Evolutionary conservation across 2,329 filamentous ascomycete genomes (phyloP), one percentile per base, ranked within the genome.

Genomic region (Fusarium sp.): DNA sequence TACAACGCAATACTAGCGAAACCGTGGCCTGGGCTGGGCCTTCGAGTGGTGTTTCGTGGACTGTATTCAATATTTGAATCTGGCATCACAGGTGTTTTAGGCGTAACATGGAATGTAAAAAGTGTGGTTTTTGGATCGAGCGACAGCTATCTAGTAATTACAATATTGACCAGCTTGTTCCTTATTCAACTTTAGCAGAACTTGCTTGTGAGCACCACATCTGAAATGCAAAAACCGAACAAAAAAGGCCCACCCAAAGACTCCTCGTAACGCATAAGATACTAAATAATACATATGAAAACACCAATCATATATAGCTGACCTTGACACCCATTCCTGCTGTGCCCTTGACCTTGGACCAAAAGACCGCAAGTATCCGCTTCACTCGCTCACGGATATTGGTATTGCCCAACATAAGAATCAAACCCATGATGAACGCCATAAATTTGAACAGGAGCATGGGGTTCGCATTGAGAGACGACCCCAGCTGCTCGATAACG

Each of bases 241-340:
- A 38, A 58, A 59, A 60, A 57, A 21, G 28, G 42, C 48, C 57
- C 47, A 59, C 65, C 66, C 62, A 52, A 51, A 69, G 72, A 75
- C 73, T 74, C 75, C 74, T 65, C 68, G 67, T 74, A 50, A 76
- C 73, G 67, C 69, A 67, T 70, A 70, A 53, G 50, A 65, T 65
- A 57, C 56, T 68, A 55, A 63, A 68, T 68, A 53, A 62, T 67
- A 73, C 65, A 73, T 56, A 70, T 59, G 69, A 56, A 63, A 65
- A 57, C 63, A 54, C 23, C 49, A 39, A 55, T 73, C 80, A 98
- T 62, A 99, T 96, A 81, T 98, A 98, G 77, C 92, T 97, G 74
- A 98, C 94, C 82, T 97, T 98, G 67, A 96, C 92, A 3, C 95
- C 96, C 95, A 98, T 98, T 3, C 94, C 94, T 6, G 95, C 90